Conservation (phyloP, 768 basidiomycete genomes). For the Naematelia aurantialba region DNA sequence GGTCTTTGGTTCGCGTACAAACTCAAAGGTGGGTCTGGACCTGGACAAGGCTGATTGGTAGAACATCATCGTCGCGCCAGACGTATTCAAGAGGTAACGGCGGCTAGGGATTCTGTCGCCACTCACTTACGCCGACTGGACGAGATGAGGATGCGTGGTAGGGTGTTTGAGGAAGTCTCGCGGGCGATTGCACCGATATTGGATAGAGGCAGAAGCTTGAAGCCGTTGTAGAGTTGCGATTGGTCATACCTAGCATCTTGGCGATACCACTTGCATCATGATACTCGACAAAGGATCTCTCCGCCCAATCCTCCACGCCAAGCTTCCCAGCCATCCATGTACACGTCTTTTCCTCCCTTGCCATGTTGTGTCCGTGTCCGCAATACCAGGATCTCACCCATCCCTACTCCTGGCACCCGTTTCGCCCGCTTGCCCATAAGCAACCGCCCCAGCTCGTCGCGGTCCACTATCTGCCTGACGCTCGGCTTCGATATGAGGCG, state of each 20-base stretch:
- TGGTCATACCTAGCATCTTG: constrained; percentile 1
- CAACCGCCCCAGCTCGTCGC: constrained; percentile 68
- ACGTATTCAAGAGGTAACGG: constrained; percentile 3
- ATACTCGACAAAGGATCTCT: constrained; percentile 80
- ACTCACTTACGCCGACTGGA: neutral
- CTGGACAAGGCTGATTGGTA: neutral
- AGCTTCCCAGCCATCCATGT: constrained; percentile 91
- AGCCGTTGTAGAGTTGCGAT: neutral
- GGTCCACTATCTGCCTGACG: constrained; percentile 70
- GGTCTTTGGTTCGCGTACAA: constrained; percentile 34
- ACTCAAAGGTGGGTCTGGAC: constrained; percentile 27
- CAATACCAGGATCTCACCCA: constrained; percentile 91
- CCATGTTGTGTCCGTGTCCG: constrained; percentile 63
- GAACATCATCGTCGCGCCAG: constrained; percentile 8
- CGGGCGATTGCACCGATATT: neutral
- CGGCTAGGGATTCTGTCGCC: constrained; percentile 1
- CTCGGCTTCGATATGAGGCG: constrained; percentile 78
- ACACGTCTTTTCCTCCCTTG: constrained; percentile 49
- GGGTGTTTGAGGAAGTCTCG: neutral
- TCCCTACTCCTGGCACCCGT: constrained; percentile 73
- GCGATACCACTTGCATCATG: constrained; percentile 39
- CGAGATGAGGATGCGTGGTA: neutral
- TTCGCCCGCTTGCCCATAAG: constrained; percentile 79
- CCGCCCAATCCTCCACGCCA: constrained; percentile 70
- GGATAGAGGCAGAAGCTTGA: neutral